These are phyloP conservation scores for Clitoria ternatea DNA, from an alignment of 306 rosid genomes.

Conservation along the genomic window DNA sequence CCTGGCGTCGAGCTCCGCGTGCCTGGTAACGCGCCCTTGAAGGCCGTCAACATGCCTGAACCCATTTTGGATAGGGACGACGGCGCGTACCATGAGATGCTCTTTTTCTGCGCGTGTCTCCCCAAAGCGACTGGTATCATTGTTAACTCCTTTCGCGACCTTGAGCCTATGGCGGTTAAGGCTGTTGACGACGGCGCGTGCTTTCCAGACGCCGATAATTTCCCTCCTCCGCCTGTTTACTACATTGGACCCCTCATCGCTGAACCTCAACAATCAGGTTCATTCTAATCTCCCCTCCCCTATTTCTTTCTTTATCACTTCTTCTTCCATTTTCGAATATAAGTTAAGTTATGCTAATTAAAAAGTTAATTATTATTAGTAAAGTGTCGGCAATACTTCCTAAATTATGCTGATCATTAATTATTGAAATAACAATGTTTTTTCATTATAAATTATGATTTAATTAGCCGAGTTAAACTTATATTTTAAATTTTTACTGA, in stretches of 20 bases:
- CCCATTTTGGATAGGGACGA: conserved; percentile 19
- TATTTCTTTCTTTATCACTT: too few relatives aligned
- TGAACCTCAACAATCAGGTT: conserved; percentile 21
- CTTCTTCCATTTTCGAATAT: too few relatives aligned
- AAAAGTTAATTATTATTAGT: too few relatives aligned
- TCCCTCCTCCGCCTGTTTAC: background rate
- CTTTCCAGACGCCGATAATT: background rate
- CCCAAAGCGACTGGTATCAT: conserved; percentile 1
- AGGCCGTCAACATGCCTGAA: conserved; percentile 7
- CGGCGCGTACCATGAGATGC: conserved; percentile 20
- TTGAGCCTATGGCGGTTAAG: conserved; percentile 18
- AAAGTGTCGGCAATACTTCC: too few relatives aligned
- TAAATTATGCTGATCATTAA: too few relatives aligned
- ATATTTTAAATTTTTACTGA: too few relatives aligned
- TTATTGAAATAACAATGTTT: too few relatives aligned
- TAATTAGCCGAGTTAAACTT: too few relatives aligned
- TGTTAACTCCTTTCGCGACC: conserved; percentile 20
- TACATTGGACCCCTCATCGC: conserved; percentile 29
- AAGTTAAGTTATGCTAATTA: too few relatives aligned
- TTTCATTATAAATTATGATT: too few relatives aligned
- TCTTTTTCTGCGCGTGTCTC: conserved; percentile 1
- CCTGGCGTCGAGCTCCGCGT: background rate
- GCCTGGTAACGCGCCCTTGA: conserved; percentile 7
- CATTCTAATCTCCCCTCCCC: too few relatives aligned
- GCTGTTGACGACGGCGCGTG: conserved; percentile 5